Evolutionary conservation across 2,329 filamentous ascomycete species (phyloP).

Genomic region (Nemania sp.): DNA sequence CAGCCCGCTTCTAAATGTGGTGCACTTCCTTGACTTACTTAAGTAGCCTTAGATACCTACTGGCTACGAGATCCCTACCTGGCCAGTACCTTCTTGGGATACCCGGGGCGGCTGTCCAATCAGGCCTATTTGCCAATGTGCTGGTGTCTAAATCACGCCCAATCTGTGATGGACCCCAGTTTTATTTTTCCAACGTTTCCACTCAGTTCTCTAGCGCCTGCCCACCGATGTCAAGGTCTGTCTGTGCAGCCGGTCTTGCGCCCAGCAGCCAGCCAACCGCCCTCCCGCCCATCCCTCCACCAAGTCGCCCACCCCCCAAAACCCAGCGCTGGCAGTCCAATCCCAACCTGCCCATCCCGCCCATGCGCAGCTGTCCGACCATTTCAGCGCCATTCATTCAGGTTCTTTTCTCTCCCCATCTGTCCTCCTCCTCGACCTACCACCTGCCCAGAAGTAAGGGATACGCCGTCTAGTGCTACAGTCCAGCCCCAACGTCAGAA

Average conservation of each 20-base stretch:
- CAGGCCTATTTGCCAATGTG: conserved; percentile 7
- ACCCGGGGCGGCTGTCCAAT: not conserved
- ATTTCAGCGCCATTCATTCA: conserved; percentile 14
- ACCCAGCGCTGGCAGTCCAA: conserved; percentile 20
- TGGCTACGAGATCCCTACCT: no score
- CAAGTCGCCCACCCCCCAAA: conserved; percentile 20
- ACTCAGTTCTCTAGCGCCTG: conserved; percentile 17
- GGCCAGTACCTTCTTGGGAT: not conserved
- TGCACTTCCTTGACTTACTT: no score
- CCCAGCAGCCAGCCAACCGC: conserved; percentile 22
- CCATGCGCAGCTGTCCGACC: conserved; percentile 21
- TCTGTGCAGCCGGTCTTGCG: conserved; percentile 16
- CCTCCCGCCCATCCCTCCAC: conserved; percentile 20
- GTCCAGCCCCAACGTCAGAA: conserved; percentile 4
- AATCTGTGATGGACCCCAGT: conserved; percentile 19
- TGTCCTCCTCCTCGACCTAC: conserved; percentile 13
- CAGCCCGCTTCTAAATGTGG: no score
- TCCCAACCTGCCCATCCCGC: conserved; percentile 22
- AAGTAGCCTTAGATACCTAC: no score
- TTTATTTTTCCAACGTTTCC: conserved; percentile 23
- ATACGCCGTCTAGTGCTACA: conserved; percentile 5
- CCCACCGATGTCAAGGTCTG: conserved; percentile 15
- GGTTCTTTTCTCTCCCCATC: conserved; percentile 18
- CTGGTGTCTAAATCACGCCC: conserved; percentile 17
- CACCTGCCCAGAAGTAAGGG: conserved; percentile 15